Base-by-base conservation (phyloP, 2,329 filamentous ascomycete species). In the Hypomyces rosellus region DNA sequence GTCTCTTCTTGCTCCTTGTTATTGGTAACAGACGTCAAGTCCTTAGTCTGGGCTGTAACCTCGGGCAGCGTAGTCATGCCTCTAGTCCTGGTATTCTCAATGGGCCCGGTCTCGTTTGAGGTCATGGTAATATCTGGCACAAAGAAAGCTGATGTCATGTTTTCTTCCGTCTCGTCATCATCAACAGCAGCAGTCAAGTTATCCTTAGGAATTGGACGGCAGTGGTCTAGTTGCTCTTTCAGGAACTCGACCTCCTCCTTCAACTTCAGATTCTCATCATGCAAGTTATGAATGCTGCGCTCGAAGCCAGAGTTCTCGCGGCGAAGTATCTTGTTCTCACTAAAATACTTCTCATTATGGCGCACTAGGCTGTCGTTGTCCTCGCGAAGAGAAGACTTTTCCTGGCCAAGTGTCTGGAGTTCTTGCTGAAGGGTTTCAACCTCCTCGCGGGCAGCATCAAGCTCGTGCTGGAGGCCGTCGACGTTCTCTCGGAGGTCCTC, bases 71-170 rank as follows among this genome's bases (percentile, higher is more conserved):
- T 49, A 8, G 60, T 57, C 53, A 63, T 45, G 4, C 69, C 64
- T 45, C 61, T 61, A 2, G 62, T 64, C 44, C 63, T 62, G 4
- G 63, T 67, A 51, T 60, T 62, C 51, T 72, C 66, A 8, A 48
- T 52, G 2, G 54, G 55, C 7, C 46, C 63, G 20, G 63, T 59
- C 18, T 67, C 65, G 48, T 72, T 70, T 4, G 66, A 69, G 49
- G 76, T 72, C 34, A 80, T 68, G 2, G 78, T 81, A 54, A 81
- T 80, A 54, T 82, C 78, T 18, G 78, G 77, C 50, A 81, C 68
- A 56, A 81, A 79, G 57, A 80, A 75, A 3, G 76, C 78, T 5
- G 78, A 81, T 0, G 78, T 81, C 74, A 81, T 78, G 55, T 80
- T 78, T 37, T 80, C 76, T 45, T 73, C 72, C 7, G 65, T 69